These are phyloP conservation scores for Scheffersomyces stambukii DNA, from an alignment of 1,139 yeast genomes.

Conservation along the genomic window DNA sequence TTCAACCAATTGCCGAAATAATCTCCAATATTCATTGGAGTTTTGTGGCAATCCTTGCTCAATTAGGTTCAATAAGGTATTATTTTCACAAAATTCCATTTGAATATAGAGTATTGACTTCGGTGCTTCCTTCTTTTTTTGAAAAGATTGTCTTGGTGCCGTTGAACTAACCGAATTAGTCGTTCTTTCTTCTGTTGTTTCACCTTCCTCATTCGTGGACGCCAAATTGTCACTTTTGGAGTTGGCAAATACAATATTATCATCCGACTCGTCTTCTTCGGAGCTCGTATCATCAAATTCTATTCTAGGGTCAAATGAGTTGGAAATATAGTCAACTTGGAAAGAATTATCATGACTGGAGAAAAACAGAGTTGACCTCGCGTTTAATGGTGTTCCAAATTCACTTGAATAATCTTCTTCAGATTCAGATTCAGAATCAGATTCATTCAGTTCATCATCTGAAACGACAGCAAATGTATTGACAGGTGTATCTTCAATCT, in stretches of 20 bases:
- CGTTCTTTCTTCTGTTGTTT: conserved; percentile 13
- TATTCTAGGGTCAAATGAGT: conserved; percentile 57
- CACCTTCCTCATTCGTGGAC: conserved; percentile 9
- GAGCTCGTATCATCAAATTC: conserved; percentile 51
- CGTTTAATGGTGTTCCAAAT: conserved; percentile 1
- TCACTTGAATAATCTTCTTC: conserved; percentile 15
- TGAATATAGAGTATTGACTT: conserved; percentile 73
- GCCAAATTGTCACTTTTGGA: conserved; percentile 9
- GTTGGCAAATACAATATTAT: conserved; percentile 28
- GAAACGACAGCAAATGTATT: conserved; percentile 6
- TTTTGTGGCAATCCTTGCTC: conserved; percentile 72
- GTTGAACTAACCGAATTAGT: conserved; percentile 3
- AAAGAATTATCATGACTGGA: conserved; percentile 33
- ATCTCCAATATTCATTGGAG: conserved; percentile 82
- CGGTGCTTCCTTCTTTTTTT: conserved; percentile 6
- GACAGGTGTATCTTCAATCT: conserved; percentile 27
- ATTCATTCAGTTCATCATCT: conserved; percentile 12
- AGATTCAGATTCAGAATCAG: conserved; percentile 10
- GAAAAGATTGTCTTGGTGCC: too few species aligned
- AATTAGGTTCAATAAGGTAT: conserved; percentile 79
- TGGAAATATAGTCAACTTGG: conserved; percentile 63
- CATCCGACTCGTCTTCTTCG: conserved; percentile 19
- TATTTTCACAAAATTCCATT: conserved; percentile 98
- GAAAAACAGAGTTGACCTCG: conserved; percentile 28
- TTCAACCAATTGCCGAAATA: conserved; percentile 82